Conservation (phyloP, 805 yeast species). For the Vanderwaltozyma tropicalis region DNA sequence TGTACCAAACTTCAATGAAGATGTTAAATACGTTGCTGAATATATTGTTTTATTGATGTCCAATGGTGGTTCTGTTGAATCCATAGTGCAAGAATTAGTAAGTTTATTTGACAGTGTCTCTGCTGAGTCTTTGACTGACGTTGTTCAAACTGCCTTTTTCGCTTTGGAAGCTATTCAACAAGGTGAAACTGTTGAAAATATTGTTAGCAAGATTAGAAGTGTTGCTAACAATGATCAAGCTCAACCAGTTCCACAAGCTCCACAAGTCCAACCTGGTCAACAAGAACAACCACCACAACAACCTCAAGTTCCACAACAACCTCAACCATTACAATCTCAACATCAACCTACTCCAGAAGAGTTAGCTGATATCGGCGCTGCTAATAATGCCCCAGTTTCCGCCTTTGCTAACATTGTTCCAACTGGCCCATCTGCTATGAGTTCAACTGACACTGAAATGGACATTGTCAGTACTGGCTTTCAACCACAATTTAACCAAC, state of each 20-base stretch:
- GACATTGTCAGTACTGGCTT: slow-evolving; percentile 8
- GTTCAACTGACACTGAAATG: slow-evolving; percentile 5
- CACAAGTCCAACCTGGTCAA: slow-evolving; percentile 7
- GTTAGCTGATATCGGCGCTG: background rate
- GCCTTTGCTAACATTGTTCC: slow-evolving; percentile 24
- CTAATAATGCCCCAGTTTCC: slow-evolving; percentile 9
- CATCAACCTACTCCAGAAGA: background rate
- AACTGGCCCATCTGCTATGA: slow-evolving; percentile 8
- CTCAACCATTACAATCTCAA: slow-evolving; percentile 9
- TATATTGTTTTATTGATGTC: slow-evolving; percentile 61
- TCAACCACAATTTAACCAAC: slow-evolving; percentile 16
- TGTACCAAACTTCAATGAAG: slow-evolving; percentile 37
- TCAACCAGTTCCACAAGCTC: slow-evolving; percentile 9
- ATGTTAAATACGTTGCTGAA: slow-evolving; percentile 57
- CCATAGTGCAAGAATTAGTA: slow-evolving; percentile 50
- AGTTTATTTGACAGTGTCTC: slow-evolving; percentile 54
- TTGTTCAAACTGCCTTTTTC: slow-evolving; percentile 45
- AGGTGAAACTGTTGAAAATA: slow-evolving; percentile 25
- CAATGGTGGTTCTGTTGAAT: slow-evolving; percentile 51
- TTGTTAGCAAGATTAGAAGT: slow-evolving; percentile 24
- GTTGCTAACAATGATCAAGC: slow-evolving; percentile 1
- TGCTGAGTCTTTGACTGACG: slow-evolving; percentile 45
- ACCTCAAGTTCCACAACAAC: slow-evolving; percentile 9
- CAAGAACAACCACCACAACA: slow-evolving; percentile 9
- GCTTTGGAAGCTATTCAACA: slow-evolving; percentile 41